A percentile compares a stretch with the other conserved stretches of the same genome.
phyloP scores from a whole-genome alignment of 2,329 filamentous ascomycete species.

The Mariannaea sp. region DNA sequence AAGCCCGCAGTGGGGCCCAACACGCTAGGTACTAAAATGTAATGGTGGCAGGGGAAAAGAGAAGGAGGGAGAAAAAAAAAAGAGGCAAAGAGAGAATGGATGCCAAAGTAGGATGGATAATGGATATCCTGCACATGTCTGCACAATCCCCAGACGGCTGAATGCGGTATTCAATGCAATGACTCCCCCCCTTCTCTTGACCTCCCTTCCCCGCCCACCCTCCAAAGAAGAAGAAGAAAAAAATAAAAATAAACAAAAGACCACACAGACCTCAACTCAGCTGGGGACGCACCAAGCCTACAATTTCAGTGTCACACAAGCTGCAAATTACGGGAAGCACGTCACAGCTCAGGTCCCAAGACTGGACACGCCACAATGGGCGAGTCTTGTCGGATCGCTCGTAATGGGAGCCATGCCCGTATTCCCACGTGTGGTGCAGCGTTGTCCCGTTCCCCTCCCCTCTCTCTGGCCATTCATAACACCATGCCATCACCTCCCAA shows the following conservation, averaged over 20 bases:
- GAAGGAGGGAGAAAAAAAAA: no score
- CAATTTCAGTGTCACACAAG: background rate
- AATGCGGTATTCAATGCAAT: background rate
- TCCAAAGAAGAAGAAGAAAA: background rate
- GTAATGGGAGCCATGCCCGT: constrained; percentile 2
- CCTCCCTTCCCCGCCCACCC: no score
- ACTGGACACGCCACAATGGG: constrained; percentile 10
- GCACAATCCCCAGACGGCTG: no score
- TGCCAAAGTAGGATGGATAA: no score
- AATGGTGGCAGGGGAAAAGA: background rate
- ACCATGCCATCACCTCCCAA: no score
- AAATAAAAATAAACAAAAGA: no score
- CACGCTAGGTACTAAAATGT: no score
- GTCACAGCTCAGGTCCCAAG: background rate
- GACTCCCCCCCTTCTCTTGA: background rate
- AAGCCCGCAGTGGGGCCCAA: background rate
- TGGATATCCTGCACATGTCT: no score
- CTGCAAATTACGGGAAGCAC: background rate
- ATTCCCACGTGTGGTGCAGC: constrained; percentile 9
- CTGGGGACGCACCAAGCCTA: background rate
- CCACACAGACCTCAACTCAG: no score
- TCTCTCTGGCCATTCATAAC: no score
- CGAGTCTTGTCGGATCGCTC: background rate
- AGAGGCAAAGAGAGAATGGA: no score
- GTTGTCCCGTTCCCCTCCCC: background rate